phyloP scores from a whole-genome alignment of 2,329 filamentous ascomycete genomes.

The Fusarium graminum region DNA sequence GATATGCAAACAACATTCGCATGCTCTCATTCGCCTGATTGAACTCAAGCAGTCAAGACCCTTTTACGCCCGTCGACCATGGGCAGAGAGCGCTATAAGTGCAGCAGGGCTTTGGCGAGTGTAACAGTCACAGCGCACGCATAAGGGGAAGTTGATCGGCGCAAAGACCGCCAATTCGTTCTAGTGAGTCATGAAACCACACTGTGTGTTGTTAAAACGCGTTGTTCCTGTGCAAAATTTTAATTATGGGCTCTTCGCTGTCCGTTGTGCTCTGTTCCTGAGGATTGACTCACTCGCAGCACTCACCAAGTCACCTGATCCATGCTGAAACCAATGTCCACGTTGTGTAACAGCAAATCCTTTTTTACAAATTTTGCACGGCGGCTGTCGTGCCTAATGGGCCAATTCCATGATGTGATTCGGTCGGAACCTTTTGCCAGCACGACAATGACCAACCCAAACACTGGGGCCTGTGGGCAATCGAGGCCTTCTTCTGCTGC shows the following conservation, averaged over 20 bases:
- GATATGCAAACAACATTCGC: conserved; percentile 3
- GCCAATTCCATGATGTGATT: conserved; percentile 34
- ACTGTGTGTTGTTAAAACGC: conserved; percentile 2
- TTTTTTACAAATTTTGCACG: conserved; percentile 6
- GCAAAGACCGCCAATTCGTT: not conserved
- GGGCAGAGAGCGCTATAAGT: conserved; percentile 1
- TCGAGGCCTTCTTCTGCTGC: conserved; percentile 32
- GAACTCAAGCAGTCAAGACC: not conserved
- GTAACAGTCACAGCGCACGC: conserved; percentile 23
- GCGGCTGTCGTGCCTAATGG: conserved; percentile 26
- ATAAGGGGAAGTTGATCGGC: not conserved
- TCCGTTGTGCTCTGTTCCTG: conserved; percentile 9
- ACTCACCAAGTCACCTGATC: conserved; percentile 13
- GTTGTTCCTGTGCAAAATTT: conserved; percentile 3
- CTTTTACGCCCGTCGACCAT: not conserved
- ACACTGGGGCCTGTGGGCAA: conserved; percentile 12
- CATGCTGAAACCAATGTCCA: conserved; percentile 7
- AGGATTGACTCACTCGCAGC: conserved; percentile 26
- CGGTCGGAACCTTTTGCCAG: conserved; percentile 8
- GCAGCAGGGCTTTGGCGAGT: conserved; percentile 30
- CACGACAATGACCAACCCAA: conserved; percentile 19
- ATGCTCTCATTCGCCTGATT: not conserved
- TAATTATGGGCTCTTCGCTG: conserved; percentile 3
- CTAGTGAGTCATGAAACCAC: not conserved
- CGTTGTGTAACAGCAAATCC: conserved; percentile 19